Conservation (phyloP, 345 rosid species). For the Isatis tinctoria region DNA sequence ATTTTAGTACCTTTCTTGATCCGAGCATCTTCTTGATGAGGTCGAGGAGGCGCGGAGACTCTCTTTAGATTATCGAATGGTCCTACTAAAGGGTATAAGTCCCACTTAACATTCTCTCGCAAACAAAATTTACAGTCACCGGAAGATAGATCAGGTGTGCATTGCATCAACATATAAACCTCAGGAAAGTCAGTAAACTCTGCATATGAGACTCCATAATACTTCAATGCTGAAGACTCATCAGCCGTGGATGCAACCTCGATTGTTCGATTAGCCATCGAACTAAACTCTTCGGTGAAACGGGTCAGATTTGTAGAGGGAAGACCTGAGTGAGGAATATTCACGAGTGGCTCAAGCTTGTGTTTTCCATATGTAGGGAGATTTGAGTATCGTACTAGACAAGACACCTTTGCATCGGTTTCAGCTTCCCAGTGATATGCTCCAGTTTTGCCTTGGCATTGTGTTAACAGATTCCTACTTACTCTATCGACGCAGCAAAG, state of each 20-base stretch:
- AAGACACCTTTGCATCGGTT: conserved; percentile 16
- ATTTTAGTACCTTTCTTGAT: conserved; percentile 22
- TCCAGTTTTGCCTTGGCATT: conserved; percentile 40
- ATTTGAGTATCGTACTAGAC: conserved; percentile 41
- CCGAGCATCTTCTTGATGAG: conserved; percentile 6
- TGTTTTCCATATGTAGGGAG: conserved; percentile 23
- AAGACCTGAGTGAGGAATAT: background rate
- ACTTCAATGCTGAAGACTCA: conserved; percentile 36
- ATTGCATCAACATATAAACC: conserved; percentile 44
- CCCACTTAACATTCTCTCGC: conserved; percentile 7
- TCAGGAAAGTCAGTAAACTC: background rate
- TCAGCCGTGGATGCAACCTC: conserved; percentile 18
- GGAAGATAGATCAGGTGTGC: conserved; percentile 53
- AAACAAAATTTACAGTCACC: conserved; percentile 39
- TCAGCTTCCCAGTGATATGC: conserved; percentile 31
- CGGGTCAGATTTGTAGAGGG: background rate
- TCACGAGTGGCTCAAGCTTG: conserved; percentile 11
- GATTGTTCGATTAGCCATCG: conserved; percentile 21
- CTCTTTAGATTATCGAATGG: background rate
- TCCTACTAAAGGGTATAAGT: background rate
- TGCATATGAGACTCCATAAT: conserved; percentile 36
- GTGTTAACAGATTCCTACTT: background rate
- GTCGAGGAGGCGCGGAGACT: conserved; percentile 26
- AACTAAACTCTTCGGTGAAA: conserved; percentile 33
- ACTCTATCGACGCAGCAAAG: conserved; percentile 22